These are phyloP conservation scores for Poa annua DNA, from an alignment of 176 grass and related monocot species.

Conservation along the genomic window DNA sequence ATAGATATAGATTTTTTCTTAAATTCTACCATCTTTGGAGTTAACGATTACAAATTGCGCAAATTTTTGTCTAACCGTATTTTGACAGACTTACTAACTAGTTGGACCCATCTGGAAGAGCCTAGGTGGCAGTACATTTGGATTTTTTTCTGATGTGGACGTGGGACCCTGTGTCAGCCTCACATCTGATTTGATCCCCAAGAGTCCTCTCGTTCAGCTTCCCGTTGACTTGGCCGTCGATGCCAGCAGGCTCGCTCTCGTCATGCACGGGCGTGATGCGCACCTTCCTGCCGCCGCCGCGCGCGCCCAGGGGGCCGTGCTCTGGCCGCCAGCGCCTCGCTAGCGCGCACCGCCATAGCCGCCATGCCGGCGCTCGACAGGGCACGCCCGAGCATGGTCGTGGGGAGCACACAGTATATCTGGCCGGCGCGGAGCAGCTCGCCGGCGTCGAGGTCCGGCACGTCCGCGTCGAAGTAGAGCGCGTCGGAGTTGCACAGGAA, in stretches of 20 bases:
- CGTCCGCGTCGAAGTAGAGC: constrained; percentile 63
- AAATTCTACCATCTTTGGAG: too few species aligned
- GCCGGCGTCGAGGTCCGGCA: constrained; percentile 32
- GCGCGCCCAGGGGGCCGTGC: neutral
- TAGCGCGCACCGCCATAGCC: constrained; percentile 62
- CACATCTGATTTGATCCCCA: neutral
- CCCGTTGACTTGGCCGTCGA: constrained; percentile 39
- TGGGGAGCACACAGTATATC: constrained; percentile 51
- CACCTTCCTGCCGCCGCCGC: constrained; percentile 27
- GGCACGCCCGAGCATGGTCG: constrained; percentile 33
- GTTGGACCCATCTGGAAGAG: too few species aligned
- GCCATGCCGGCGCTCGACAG: constrained; percentile 68
- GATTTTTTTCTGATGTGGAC: too few species aligned
- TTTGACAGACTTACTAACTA: too few species aligned
- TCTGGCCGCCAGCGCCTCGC: constrained; percentile 42
- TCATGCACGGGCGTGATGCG: constrained; percentile 44
- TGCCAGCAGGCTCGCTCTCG: neutral
- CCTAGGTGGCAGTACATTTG: too few species aligned
- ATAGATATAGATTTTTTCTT: too few species aligned
- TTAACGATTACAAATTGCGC: too few species aligned
- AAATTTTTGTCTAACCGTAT: too few species aligned
- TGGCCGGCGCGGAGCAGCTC: constrained; percentile 51
- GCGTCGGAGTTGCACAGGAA: constrained; percentile 70
- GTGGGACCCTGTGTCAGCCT: too few species aligned
- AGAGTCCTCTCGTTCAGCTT: constrained; percentile 60